Conservation (phyloP, 2,329 filamentous ascomycete species). For the Ophiocordyceps unilateralis region DNA sequence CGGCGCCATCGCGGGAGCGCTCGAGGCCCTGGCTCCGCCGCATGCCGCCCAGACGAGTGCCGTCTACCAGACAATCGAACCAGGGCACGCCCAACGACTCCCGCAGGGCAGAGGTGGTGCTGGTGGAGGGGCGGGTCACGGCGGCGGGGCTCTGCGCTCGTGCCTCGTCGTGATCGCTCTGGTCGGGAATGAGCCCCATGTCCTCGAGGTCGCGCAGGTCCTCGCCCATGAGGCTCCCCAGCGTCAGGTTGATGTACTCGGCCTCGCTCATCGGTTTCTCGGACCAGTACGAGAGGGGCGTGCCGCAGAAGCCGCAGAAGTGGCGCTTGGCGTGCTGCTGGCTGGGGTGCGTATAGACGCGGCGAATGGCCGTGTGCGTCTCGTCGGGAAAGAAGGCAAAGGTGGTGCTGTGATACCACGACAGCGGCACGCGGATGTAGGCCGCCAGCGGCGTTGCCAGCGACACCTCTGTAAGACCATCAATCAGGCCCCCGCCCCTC, state of each 20-base stretch:
- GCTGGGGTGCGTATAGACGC: constrained; percentile 44
- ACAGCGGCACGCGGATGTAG: constrained; percentile 67
- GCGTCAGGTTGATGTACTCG: constrained; percentile 62
- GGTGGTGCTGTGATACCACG: constrained; percentile 64
- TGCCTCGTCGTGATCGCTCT: constrained; percentile 9
- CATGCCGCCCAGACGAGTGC: constrained; percentile 53
- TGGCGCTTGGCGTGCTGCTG: constrained; percentile 47
- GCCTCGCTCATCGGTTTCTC: constrained; percentile 54
- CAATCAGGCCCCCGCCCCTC: background rate
- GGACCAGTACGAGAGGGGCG: constrained; percentile 68
- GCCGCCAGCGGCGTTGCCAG: constrained; percentile 59
- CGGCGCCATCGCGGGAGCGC: constrained; percentile 41
- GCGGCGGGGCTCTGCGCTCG: constrained; percentile 3
- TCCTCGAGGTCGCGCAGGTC: constrained; percentile 60
- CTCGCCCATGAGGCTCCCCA: constrained; percentile 58
- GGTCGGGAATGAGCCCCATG: constrained; percentile 49
- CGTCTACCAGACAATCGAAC: constrained; percentile 67
- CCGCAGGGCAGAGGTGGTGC: constrained; percentile 15
- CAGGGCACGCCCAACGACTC: constrained; percentile 62
- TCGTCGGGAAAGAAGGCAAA: constrained; percentile 67
- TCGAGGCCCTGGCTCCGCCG: constrained; percentile 40
- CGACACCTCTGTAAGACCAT: constrained; percentile 32
- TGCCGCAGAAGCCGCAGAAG: constrained; percentile 88
- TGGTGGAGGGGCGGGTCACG: constrained; percentile 4
- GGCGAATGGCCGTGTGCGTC: constrained; percentile 46